Conservation (phyloP, 139 green algal species). For the Closterium sp. region DNA sequence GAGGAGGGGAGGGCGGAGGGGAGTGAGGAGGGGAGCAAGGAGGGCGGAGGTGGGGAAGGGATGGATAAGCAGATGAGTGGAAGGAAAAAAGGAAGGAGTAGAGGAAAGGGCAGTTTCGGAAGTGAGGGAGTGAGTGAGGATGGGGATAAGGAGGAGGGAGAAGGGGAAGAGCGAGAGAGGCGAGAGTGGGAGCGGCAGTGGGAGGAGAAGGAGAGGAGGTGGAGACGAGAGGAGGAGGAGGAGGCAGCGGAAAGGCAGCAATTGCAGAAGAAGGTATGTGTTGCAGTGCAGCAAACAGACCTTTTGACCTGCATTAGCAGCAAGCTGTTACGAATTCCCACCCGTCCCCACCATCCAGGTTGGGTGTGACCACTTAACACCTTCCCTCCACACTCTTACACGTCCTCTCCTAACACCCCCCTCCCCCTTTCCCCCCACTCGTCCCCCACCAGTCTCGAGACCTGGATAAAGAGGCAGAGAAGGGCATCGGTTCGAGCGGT, state of each 20-base stretch:
- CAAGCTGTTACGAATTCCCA: not conserved
- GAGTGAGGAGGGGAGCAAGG: no score
- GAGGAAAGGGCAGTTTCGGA: no score
- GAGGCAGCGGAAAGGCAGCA: constrained; percentile 2
- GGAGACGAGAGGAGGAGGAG: constrained; percentile 15
- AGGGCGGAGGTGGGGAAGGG: not conserved
- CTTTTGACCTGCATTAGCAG: no score
- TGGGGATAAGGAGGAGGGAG: not conserved
- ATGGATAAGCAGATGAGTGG: not conserved
- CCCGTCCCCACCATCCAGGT: not conserved
- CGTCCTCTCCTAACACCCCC: not conserved
- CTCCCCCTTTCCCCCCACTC: not conserved
- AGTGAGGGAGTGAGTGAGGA: not conserved
- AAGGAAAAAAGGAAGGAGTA: no score
- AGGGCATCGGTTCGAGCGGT: no score
- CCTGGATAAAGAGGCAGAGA: constrained; percentile 14
- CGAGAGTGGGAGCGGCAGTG: not conserved
- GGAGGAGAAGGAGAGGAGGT: constrained; percentile 24
- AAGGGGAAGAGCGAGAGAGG: no score
- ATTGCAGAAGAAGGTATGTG: not conserved
- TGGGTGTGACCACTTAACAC: no score
- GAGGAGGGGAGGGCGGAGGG: not conserved
- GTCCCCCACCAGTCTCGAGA: constrained; percentile 1
- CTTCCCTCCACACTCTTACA: no score
- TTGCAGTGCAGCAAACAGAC: no score